Evolutionary conservation across 164 flowering plant species (phyloP), one percentile per base, ranked within the genome.

Genomic region (Cinnamomum chago): DNA sequence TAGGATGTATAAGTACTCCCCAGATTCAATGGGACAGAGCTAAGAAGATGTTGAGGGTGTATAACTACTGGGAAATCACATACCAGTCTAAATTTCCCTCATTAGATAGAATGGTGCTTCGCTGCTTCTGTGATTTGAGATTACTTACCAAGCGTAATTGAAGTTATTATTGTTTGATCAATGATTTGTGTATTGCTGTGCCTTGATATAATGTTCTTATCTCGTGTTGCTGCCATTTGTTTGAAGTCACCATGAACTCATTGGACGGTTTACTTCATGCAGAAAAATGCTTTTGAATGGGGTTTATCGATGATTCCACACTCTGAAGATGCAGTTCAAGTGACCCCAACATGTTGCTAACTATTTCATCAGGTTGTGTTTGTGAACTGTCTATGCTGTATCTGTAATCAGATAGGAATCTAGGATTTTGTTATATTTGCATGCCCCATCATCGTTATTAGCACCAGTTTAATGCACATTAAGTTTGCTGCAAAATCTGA

Each of bases 281-380:
- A 96, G 99, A 93, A 96, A 87, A 96, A 96, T 85, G 97, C 93
- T 69, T 96, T 93, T 77, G 99, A 92, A 78, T 93, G 97, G 99
- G 99, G 97, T 58, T 82, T 72, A 62, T 77, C 94, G 11, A 82
- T 50, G 88, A 95, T 95, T 84, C 99, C 99, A 74, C 98, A 94
- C 86, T 82, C 94, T 1, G 99, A 96, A 75, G 97, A 94, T 75
- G 99, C 98, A 51, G 78, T 94, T 78, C 90, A 88, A 78, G 97
- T 94, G 76, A 91, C 97, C 55, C n/a, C 97, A 94, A 74, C 82
- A 85, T 78, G 90, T 86, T 74, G 97, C 98, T 22, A 94, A 92
- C 85, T 91, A 62, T 81, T 87, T 94, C 73, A 75, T 92, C 85
- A 91, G 98, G 98, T 94, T 52, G 28, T 79, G 17, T 65, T 50